Base-by-base conservation (phyloP, 345 rosid species). In the Camelina neglecta region DNA sequence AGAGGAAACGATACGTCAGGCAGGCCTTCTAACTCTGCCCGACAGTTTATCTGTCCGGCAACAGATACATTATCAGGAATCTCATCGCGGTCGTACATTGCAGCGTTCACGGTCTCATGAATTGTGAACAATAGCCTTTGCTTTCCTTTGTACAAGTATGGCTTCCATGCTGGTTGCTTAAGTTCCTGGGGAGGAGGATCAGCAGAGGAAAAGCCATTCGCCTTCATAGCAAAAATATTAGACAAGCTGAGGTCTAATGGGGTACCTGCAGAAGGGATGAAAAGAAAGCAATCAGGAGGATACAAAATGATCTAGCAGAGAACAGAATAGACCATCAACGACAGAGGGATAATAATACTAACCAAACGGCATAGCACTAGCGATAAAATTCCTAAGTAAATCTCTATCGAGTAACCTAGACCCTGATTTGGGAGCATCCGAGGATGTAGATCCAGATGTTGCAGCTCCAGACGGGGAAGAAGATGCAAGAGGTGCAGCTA, bases 101-200 rank as follows among this genome's bases (percentile, higher is more conserved):
- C 97, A 79, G 98, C 97, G 38, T 84, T 81, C 60, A 90, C 72
- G 4, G 86, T 92, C 83, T 94, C 96, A 41, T 85, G 88, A 77
- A 88, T 82, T 47, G 98, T 90, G 80, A 94, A 94, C 8, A 90
- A 60, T 39, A 92, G 78, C 77, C 87, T 86, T 76, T 92, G 95
- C 78, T 86, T 94, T 84, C 97, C 97, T 81, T 83, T 92, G 84
- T 85, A 90, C 66, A 94, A 80, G 84, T 94, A 89, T 41, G 98
- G 93, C 76, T 94, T 92, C 97, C 98, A 94, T 67, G 92, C 92
- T 57, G 97, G 97, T 76, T 89, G 97, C 83, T 90, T 94, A 75
- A 86, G 80, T 57, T 94, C 97, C 62, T 85, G 82, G 20, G 87
- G 93, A 70, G 96, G 97, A 61, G 82, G 75, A 65, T 92, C 98